Percentiles rank a stretch among this genome's conserved stretches.
Evolutionary conservation across 1,284 basidiomycete genomes (phyloP).

Genomic region (Sphagnurus paluster): DNA sequence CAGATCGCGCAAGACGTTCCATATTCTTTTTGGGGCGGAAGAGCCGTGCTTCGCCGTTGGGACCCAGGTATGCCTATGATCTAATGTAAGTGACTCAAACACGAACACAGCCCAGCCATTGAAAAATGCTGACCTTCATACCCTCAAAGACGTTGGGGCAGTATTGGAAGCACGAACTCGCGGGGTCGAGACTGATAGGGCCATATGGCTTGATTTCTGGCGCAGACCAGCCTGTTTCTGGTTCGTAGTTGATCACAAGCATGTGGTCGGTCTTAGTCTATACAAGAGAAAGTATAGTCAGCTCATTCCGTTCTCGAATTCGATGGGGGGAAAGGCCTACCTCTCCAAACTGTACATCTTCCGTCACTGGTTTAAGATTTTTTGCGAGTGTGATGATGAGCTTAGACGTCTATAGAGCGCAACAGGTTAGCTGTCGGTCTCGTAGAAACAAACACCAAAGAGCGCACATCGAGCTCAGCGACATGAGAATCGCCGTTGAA

Average conservation of each 20-base stretch:
- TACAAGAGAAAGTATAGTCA: not conserved
- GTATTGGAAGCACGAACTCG: constrained; percentile 76
- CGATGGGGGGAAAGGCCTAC: constrained; percentile 23
- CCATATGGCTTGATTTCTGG: constrained; percentile 83
- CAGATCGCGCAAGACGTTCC: constrained; percentile 66
- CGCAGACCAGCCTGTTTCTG: constrained; percentile 70
- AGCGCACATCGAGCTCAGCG: constrained; percentile 16
- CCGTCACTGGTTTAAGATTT: constrained; percentile 37
- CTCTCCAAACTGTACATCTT: constrained; percentile 39
- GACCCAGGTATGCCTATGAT: constrained; percentile 77
- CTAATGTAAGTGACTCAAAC: no score
- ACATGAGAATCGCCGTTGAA: constrained; percentile 4
- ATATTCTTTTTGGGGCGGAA: constrained; percentile 86
- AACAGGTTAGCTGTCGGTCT: not conserved
- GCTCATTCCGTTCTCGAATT: not conserved
- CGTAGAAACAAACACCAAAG: not conserved
- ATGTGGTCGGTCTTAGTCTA: constrained; percentile 77
- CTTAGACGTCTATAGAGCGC: constrained; percentile 38
- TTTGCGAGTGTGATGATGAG: constrained; percentile 37
- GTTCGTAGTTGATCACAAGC: constrained; percentile 67
- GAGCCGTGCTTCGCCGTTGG: constrained; percentile 61
- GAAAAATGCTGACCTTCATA: constrained; percentile 73
- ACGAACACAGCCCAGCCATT: no score
- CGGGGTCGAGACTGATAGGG: constrained; percentile 73
- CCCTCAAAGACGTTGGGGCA: constrained; percentile 83